phyloP scores from a whole-genome alignment of 1,284 basidiomycete species.

The Gymnopus androsaceus region DNA sequence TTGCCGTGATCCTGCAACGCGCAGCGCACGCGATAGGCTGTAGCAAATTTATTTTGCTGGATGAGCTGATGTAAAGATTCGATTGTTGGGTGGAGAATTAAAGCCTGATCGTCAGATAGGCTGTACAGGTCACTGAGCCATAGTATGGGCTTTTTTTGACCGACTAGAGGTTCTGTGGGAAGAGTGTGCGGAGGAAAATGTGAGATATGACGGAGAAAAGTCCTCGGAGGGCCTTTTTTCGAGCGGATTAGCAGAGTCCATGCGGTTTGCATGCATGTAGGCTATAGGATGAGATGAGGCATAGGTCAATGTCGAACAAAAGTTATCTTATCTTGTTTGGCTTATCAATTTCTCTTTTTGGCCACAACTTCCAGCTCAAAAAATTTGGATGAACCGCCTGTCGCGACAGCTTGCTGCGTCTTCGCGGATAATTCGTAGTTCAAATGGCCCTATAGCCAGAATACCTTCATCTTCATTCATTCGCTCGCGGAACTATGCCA shows the following conservation, averaged over 20 bases:
- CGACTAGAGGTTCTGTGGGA: neutral
- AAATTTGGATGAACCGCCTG: conserved; percentile 18
- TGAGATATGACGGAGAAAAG: neutral
- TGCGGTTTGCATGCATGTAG: neutral
- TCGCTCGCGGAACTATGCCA: neutral
- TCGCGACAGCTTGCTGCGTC: conserved; percentile 15
- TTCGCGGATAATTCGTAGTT: conserved; percentile 11
- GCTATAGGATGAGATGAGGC: neutral
- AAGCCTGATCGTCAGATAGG: neutral
- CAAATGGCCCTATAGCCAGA: conserved; percentile 5
- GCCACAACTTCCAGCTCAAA: conserved; percentile 7
- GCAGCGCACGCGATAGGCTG: conserved; percentile 7
- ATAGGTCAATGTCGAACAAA: neutral
- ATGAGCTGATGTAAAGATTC: conserved; percentile 10
- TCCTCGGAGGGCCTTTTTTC: neutral
- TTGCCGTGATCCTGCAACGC: neutral
- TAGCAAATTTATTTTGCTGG: neutral
- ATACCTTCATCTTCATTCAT: neutral
- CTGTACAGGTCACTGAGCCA: conserved; percentile 2
- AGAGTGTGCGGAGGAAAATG: neutral
- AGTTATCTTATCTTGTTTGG: neutral
- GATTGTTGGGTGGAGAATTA: neutral
- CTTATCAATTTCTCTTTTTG: neutral
- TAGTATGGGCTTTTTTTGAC: neutral
- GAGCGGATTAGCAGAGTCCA: neutral